Evolutionary conservation across 345 rosid species (phyloP).

Genomic region (Trapa incisa): DNA sequence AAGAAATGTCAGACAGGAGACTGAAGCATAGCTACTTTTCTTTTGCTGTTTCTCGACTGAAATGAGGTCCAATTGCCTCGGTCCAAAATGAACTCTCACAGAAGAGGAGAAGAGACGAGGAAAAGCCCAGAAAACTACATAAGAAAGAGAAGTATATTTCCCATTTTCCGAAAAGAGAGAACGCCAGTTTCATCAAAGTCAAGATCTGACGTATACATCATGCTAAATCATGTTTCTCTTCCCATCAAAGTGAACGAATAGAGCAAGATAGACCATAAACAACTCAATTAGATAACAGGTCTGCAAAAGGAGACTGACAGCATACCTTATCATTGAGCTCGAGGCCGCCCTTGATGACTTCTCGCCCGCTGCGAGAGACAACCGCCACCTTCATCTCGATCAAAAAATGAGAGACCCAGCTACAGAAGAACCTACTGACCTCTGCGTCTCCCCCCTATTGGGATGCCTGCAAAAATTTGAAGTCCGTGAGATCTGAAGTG

Average conservation of each 20-base stretch:
- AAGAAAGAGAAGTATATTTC: background rate
- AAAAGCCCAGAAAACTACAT: too few species aligned
- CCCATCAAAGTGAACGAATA: background rate
- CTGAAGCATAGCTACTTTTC: too few species aligned
- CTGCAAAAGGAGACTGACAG: background rate
- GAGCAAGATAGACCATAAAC: background rate
- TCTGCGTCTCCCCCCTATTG: background rate
- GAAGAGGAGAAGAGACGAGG: too few species aligned
- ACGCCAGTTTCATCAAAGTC: background rate
- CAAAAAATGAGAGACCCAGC: conserved; percentile 2
- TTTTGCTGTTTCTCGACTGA: too few species aligned
- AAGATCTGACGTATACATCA: background rate
- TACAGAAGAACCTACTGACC: background rate
- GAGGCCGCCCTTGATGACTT: too few species aligned
- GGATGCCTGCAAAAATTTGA: background rate
- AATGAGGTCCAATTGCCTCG: too few species aligned
- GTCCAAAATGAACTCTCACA: too few species aligned
- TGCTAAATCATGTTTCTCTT: background rate
- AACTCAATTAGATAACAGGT: background rate
- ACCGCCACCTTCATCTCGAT: too few species aligned
- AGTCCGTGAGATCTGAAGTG: background rate
- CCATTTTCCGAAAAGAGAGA: background rate
- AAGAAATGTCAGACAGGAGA: too few species aligned
- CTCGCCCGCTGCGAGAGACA: too few species aligned
- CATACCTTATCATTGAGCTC: too few species aligned